Evolutionary conservation across 768 basidiomycete species (phyloP).

Genomic region (Boletus rufocinnamomeus): DNA sequence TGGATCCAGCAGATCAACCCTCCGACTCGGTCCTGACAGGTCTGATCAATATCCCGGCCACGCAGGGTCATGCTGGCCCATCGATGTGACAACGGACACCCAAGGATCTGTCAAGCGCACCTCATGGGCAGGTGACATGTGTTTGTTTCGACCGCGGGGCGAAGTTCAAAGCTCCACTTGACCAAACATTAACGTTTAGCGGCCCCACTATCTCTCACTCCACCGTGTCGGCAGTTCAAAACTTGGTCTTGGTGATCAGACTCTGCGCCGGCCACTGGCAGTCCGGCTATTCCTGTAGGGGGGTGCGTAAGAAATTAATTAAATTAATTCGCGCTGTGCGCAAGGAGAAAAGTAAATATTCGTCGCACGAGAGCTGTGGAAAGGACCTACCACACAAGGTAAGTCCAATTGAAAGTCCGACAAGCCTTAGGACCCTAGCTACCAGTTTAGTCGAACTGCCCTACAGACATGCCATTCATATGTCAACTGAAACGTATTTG

Average conservation of each 20-base stretch:
- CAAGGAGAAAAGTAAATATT: too few species aligned
- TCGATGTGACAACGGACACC: neutral
- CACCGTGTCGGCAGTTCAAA: neutral
- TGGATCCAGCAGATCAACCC: constrained; percentile 4
- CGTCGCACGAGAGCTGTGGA: too few species aligned
- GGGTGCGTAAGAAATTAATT: too few species aligned
- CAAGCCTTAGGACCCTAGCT: too few species aligned
- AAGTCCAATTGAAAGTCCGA: too few species aligned
- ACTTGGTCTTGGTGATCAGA: neutral
- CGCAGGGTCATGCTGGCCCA: neutral
- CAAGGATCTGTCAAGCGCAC: constrained; percentile 1
- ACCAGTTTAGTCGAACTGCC: too few species aligned
- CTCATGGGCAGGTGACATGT: constrained; percentile 2
- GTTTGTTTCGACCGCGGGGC: neutral
- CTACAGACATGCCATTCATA: neutral
- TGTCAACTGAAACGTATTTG: constrained; percentile 23
- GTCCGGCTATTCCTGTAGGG: too few species aligned
- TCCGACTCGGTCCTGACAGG: neutral
- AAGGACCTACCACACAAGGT: too few species aligned
- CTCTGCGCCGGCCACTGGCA: too few species aligned
- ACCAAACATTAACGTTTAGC: constrained; percentile 2
- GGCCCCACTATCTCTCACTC: neutral
- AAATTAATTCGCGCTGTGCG: too few species aligned
- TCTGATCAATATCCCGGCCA: neutral
- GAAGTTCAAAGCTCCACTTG: constrained; percentile 17